These are phyloP conservation scores for Agaricus bisporus DNA, from an alignment of 768 basidiomycete genomes.

Conservation along the genomic window DNA sequence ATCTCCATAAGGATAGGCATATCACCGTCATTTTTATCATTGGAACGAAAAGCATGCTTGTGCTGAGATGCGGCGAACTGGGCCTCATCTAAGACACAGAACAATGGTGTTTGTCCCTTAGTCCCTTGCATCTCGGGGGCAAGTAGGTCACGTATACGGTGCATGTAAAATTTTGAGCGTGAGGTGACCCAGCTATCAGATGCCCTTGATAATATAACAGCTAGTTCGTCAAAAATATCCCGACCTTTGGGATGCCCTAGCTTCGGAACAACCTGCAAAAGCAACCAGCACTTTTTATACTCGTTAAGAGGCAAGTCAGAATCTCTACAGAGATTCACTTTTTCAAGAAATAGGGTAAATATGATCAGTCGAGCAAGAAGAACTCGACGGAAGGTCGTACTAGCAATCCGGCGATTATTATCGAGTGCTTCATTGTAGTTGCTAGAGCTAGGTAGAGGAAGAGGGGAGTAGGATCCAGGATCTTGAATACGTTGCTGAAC, in stretches of 20 bases:
- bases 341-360: conserved; percentile 31
- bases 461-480: conserved; percentile 24
- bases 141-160: conserved; percentile 23
- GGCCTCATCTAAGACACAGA: conserved; percentile 42
- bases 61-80: conserved; percentile 37
- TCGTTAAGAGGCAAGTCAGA: not conserved
- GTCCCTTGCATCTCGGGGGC: conserved; percentile 2
- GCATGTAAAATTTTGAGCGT: conserved; percentile 24
- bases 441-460: conserved; percentile 25
- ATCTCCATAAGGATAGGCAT: conserved; percentile 38
- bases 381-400: conserved; percentile 28
- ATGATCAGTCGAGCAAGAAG: conserved; percentile 36
- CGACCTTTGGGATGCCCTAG: conserved; percentile 28
- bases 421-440: conserved; percentile 26
- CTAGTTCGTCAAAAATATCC: conserved; percentile 36
- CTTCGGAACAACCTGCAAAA: conserved; percentile 35
- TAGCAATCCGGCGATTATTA: conserved; percentile 31
- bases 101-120: conserved; percentile 28
- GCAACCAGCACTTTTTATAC: conserved; percentile 32
- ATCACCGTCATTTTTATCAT: conserved; percentile 21
- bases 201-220: conserved; percentile 25
- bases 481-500: conserved; percentile 33
- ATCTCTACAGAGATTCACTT: conserved; percentile 17
- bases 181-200: conserved; percentile 30
- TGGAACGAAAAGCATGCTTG: conserved; percentile 30